Base-by-base conservation (phyloP, 2,329 filamentous ascomycete genomes). In the Huntiella abstrusa region DNA sequence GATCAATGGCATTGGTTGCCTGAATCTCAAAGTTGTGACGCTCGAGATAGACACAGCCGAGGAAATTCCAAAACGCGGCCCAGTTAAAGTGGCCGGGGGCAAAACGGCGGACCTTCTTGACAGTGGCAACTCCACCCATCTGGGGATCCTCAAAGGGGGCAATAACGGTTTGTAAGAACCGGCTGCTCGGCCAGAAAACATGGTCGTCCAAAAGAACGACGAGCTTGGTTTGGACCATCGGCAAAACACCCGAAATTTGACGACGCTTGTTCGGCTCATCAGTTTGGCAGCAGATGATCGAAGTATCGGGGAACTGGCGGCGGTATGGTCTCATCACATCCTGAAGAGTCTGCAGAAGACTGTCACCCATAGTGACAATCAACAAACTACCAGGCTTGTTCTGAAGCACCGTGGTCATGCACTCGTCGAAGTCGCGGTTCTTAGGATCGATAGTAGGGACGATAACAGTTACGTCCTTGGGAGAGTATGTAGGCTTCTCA, bases 1-100 rank as follows among this genome's bases (percentile, higher is more conserved):
- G 72, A 48, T 79, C 75, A 7, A 78, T 59, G 5, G 66, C 60
- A 50, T 70, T 72, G 5, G 69, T 69, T 0, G 70, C 62, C 1
- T 68, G 64, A 45, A 73, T 69, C 54, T 79, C 75, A 55, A 70
- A 79, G 54, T 77, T 77, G 56, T 77, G 71, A 0, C 74, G 69
- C 52, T 71, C 66, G 1, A 80, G 65, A 54, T 78, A 77, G n/a
- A 66, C 56, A 28, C 67, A 68, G 0, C 70, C 73, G 13, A 78
- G 60, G 54, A 75, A 66, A 57, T 78, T 76, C 56, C 64, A 65
- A 45, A 68, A 57, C 0, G 58, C 59, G 1, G 33, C 28, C 46
- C 57, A 58, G 4, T 46, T 47, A 55, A 55, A 59, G 1, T 56
- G 28, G 3, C 56, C 55, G 0, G 52, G 51, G 0, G 47, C 45